These are phyloP conservation scores for Leishmania tropica DNA, from an alignment of 208 protist species.

Conservation along the genomic window DNA sequence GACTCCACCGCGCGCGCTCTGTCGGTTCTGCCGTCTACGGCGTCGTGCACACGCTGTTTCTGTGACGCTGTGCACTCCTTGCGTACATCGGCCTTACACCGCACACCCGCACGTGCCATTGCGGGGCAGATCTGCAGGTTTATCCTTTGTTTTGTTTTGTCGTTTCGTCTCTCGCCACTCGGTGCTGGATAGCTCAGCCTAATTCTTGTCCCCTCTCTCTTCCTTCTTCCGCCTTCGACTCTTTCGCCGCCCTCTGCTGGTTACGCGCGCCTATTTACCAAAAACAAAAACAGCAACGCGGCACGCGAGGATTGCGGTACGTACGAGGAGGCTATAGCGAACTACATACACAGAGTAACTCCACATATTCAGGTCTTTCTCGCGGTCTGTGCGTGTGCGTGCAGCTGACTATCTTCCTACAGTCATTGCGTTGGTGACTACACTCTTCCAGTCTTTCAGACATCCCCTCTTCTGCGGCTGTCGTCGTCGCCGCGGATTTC, in stretches of 20 bases:
- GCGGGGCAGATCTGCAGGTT: constrained; percentile 1
- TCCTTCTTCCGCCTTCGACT: not conserved
- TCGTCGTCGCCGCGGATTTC: not conserved
- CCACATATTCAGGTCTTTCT: not conserved
- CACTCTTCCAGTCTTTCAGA: not conserved
- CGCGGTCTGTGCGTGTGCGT: not conserved
- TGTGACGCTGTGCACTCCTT: not conserved
- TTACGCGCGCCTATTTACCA: not conserved
- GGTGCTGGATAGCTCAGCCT: not conserved
- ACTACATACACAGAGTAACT: constrained; percentile 1
- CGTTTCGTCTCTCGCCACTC: not conserved
- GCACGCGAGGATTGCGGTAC: not conserved
- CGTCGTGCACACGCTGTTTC: not conserved
- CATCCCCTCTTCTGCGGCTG: not conserved
- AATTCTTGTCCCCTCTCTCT: not conserved
- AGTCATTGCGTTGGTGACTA: not conserved
- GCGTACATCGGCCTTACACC: not conserved
- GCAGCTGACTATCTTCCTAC: not conserved
- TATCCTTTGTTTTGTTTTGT: constrained; percentile 6
- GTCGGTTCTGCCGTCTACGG: not conserved
- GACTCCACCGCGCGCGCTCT: not conserved
- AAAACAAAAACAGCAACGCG: not conserved
- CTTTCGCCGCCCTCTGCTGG: not conserved
- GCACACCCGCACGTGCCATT: not conserved
- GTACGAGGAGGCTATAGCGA: not conserved